A percentile compares a stretch with the other conserved stretches of the same genome.
These are phyloP conservation scores for Pharnaceum exiguum DNA, from an alignment of 148 eudicot species.

Conservation along the genomic window DNA sequence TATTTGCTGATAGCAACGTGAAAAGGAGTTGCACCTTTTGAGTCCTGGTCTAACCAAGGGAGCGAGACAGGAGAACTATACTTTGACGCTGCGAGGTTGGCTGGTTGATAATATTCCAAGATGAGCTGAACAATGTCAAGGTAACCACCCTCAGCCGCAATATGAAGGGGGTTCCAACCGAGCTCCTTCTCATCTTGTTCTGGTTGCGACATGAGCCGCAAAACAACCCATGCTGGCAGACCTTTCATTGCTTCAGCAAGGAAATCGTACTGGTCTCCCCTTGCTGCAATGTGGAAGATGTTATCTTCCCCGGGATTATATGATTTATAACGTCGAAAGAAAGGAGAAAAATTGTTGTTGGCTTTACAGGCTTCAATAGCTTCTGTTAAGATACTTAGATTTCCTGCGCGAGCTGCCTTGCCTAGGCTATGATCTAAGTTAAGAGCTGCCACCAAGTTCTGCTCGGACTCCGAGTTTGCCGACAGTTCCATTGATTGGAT, in stretches of 20 bases:
- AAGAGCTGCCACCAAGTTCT: too few relatives aligned
- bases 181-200: too few relatives aligned
- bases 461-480: too few relatives aligned
- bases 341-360: too few relatives aligned
- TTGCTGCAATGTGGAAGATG: constrained; percentile 2
- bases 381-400: too few relatives aligned
- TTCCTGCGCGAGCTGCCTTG: too few relatives aligned
- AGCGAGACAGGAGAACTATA: not conserved
- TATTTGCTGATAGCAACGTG: not conserved
- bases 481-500: too few relatives aligned
- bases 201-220: not conserved
- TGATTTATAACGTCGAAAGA: too few relatives aligned
- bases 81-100: not conserved
- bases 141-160: not conserved
- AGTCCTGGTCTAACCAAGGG: constrained; percentile 7
- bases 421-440: too few relatives aligned
- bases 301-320: too few relatives aligned
- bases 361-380: too few relatives aligned
- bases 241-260: not conserved
- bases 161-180: constrained; percentile 8
- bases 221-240: not conserved
- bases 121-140: not conserved
- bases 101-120: not conserved
- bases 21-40: not conserved
- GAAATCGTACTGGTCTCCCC: not conserved